Evolutionary conservation across 139 green algal species (phyloP).

Genomic region (Coelastrella sp.): DNA sequence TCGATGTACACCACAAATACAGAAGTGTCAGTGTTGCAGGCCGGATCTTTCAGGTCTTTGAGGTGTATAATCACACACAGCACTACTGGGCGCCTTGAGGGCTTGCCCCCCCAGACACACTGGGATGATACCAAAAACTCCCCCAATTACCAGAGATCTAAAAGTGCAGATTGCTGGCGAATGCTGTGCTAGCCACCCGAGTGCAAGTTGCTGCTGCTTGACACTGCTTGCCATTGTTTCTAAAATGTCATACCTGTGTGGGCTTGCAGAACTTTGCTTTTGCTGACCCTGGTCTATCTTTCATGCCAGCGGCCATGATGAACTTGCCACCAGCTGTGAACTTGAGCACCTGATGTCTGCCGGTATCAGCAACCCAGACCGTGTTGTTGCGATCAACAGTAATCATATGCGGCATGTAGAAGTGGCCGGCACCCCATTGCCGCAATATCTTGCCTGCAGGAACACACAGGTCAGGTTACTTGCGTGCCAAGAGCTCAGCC

Average conservation of each 20-base stretch:
- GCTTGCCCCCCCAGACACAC: too few species aligned
- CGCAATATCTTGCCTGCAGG: slow-evolving; percentile 48
- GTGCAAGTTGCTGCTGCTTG: too few species aligned
- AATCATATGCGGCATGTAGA: slow-evolving; percentile 90
- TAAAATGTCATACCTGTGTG: slow-evolving; percentile 66
- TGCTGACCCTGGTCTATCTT: slow-evolving; percentile 59
- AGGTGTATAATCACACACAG: too few species aligned
- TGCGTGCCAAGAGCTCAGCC: background rate
- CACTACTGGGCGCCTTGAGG: too few species aligned
- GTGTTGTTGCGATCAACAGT: slow-evolving; percentile 71
- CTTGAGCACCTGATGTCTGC: slow-evolving; percentile 78
- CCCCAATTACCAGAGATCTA: too few species aligned
- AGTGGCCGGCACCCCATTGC: slow-evolving; percentile 63
- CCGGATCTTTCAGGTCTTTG: too few species aligned
- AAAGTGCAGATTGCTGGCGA: too few species aligned
- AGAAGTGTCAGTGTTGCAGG: background rate
- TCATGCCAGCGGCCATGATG: slow-evolving; percentile 69
- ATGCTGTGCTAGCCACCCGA: too few species aligned
- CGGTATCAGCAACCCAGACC: slow-evolving; percentile 83
- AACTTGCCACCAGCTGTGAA: slow-evolving; percentile 60
- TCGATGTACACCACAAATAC: background rate
- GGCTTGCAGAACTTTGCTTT: slow-evolving; percentile 83
- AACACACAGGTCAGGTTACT: background rate
- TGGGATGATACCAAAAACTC: too few species aligned
- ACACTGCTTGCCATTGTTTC: background rate